phyloP scores from a whole-genome alignment of 2,329 filamentous ascomycete species.

The Neoascochyta sp. region DNA sequence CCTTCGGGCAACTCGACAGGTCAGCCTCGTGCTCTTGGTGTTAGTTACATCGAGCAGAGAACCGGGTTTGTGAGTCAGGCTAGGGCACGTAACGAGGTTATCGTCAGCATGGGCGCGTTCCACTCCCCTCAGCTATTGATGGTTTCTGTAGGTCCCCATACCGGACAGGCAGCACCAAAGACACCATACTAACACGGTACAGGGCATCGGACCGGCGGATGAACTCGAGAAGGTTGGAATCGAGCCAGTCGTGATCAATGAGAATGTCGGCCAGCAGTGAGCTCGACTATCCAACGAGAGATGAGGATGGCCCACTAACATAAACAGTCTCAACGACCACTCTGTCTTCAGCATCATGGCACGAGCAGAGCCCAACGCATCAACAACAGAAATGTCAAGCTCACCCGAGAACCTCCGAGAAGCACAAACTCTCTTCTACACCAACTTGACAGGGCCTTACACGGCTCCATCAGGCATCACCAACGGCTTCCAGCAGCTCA shows the following conservation, averaged over 20 bases:
- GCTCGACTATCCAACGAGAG: neutral
- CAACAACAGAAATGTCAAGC: conserved; percentile 22
- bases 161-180: conserved; percentile 31
- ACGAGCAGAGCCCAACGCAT: conserved; percentile 16
- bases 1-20: conserved; percentile 4
- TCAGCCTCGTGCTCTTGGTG: conserved; percentile 20
- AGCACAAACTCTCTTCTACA: conserved; percentile 25
- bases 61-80: conserved; percentile 25
- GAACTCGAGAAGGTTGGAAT: conserved; percentile 23
- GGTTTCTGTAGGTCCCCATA: conserved; percentile 34
- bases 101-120: conserved; percentile 34
- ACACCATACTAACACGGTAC: conserved; percentile 20
- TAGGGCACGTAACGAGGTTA: conserved; percentile 27
- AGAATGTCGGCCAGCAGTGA: conserved; percentile 29
- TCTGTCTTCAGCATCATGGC: conserved; percentile 28
- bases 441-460: conserved; percentile 26
- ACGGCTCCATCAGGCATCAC: conserved; percentile 32
- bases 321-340: conserved; percentile 17
- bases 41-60: conserved; percentile 23
- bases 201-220: conserved; percentile 34
- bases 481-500: conserved; percentile 28
- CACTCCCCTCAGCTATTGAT: conserved; percentile 40
- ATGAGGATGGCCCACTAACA: neutral
- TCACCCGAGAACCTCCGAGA: conserved; percentile 19
- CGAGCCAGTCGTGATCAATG: conserved; percentile 22